These are phyloP conservation scores for Phaseolus lunatus DNA, from an alignment of 306 rosid genomes.

Conservation along the genomic window DNA sequence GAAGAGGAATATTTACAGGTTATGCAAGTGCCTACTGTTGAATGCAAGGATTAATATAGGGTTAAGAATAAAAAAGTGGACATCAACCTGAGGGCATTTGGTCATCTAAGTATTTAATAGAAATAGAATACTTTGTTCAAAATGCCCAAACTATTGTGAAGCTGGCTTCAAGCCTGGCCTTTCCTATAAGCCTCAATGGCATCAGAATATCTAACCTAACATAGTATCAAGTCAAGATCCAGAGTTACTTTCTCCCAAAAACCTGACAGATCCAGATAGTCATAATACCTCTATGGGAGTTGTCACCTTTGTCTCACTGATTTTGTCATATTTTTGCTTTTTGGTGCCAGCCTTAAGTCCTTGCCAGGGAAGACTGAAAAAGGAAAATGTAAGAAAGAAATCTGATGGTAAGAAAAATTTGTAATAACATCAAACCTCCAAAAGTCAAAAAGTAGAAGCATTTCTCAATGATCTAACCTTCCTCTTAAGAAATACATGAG, in stretches of 20 bases:
- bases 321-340: conserved; percentile 95
- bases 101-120: conserved; percentile 13
- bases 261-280: conserved; percentile 20
- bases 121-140: conserved; percentile 12
- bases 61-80: conserved; percentile 15
- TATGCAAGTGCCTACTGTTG: conserved; percentile 24
- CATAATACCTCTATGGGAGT: conserved; percentile 88
- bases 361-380: conserved; percentile 98
- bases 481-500: conserved; percentile 98
- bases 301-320: conserved; percentile 93
- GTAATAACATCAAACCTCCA: conserved; percentile 36
- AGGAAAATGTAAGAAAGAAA: conserved; percentile 38
- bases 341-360: conserved; percentile 98
- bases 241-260: conserved; percentile 28
- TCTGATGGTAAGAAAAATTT: conserved; percentile 34
- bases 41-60: conserved; percentile 27
- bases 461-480: conserved; percentile 66
- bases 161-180: conserved; percentile 21
- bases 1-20: conserved; percentile 24
- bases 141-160: background rate
- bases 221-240: conserved; percentile 22
- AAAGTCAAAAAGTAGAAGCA: conserved; percentile 33
- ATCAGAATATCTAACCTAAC: conserved; percentile 32
- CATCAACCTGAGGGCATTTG: conserved; percentile 26
- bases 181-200: conserved; percentile 19